These are phyloP conservation scores for Inosperma sp. DNA, from an alignment of 768 basidiomycete species.

Conservation along the genomic window DNA sequence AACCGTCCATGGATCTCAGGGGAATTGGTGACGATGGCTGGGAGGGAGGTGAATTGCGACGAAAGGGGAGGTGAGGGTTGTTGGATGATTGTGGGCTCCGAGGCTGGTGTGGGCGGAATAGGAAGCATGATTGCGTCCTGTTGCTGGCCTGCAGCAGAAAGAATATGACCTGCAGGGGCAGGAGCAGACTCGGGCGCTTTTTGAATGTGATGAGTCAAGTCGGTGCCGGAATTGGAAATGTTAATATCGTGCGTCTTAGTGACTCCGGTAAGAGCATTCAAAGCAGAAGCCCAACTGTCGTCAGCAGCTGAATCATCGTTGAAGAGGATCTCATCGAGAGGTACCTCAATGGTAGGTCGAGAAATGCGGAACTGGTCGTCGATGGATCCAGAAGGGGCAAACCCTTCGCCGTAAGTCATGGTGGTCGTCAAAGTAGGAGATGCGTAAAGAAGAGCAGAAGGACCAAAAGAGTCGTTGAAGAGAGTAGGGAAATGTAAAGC, in stretches of 20 bases:
- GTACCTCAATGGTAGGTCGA: constrained; percentile 81
- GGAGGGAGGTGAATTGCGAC: not conserved
- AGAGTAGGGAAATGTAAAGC: constrained; percentile 67
- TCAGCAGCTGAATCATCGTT: constrained; percentile 35
- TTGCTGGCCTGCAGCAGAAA: constrained; percentile 26
- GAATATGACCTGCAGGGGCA: constrained; percentile 12
- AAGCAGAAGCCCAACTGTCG: constrained; percentile 18
- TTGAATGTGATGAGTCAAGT: constrained; percentile 6
- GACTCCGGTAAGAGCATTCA: constrained; percentile 13
- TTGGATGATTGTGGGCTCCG: constrained; percentile 4
- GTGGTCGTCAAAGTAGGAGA: constrained; percentile 61
- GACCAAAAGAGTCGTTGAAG: constrained; percentile 73
- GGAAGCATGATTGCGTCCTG: constrained; percentile 32
- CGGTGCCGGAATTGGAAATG: constrained; percentile 5
- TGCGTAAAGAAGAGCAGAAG: constrained; percentile 66
- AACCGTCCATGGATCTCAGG: constrained; percentile 7
- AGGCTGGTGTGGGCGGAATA: constrained; percentile 13
- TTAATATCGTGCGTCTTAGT: constrained; percentile 10
- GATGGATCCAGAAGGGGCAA: constrained; percentile 40
- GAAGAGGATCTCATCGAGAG: constrained; percentile 76
- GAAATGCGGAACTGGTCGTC: constrained; percentile 56
- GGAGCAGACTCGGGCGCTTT: constrained; percentile 3
- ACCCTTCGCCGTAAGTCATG: constrained; percentile 77
- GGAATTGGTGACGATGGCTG: constrained; percentile 17
- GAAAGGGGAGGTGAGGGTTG: not conserved